Percentiles rank a stretch among this genome's conserved stretches.
These are phyloP conservation scores for Jatropha multifida DNA, from an alignment of 441 rosid genomes.

Conservation along the genomic window DNA sequence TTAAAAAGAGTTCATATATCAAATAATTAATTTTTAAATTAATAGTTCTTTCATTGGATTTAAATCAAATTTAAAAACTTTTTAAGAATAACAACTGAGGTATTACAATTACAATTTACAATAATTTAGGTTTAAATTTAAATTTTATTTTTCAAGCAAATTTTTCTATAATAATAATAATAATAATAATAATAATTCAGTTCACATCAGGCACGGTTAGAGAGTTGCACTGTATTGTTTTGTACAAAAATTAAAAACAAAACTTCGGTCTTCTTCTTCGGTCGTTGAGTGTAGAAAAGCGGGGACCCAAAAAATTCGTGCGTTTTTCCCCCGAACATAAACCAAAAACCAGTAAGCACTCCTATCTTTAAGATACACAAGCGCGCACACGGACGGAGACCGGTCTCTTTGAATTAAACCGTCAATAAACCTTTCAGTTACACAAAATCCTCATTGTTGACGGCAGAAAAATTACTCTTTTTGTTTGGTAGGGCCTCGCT, in stretches of 20 bases:
- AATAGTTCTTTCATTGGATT: too few relatives aligned
- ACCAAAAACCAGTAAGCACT: background rate
- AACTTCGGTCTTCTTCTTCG: conserved; percentile 2
- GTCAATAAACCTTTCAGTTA: background rate
- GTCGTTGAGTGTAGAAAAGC: conserved; percentile 2
- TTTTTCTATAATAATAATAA: too few relatives aligned
- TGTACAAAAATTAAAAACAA: background rate
- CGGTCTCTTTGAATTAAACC: background rate
- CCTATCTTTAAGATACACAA: background rate
- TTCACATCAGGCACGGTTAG: too few relatives aligned
- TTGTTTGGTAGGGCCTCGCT: conserved; percentile 18
- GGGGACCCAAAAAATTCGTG: conserved; percentile 9
- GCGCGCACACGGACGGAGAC: background rate
- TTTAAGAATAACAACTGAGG: too few relatives aligned
- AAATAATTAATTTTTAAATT: too few relatives aligned
- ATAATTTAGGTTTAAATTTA: too few relatives aligned
- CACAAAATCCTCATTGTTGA: conserved; percentile 11
- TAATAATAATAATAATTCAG: too few relatives aligned
- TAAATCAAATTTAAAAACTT: too few relatives aligned
- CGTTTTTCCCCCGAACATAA: background rate
- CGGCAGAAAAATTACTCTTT: background rate
- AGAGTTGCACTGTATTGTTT: too few relatives aligned
- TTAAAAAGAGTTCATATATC: too few relatives aligned
- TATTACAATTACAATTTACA: too few relatives aligned
- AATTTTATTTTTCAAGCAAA: too few relatives aligned